Conservation (phyloP, 2,329 filamentous ascomycete species). For the Penicillium freii region DNA sequence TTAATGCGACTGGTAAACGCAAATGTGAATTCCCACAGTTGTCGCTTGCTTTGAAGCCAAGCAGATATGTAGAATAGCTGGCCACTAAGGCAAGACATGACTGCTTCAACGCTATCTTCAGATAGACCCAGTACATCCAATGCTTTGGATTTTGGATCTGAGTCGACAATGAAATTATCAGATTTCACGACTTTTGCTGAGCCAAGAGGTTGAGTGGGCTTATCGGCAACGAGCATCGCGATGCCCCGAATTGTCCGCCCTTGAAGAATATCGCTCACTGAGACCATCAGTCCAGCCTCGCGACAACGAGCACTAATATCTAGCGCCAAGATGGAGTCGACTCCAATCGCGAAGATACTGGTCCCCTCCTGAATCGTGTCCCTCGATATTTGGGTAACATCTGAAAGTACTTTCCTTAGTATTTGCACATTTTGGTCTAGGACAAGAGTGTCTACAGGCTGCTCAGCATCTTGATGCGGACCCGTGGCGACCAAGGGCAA, state of each 20-base stretch:
- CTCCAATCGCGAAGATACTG: not conserved
- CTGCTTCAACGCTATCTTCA: not conserved
- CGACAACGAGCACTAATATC: slow-evolving; percentile 1
- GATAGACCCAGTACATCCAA: not conserved
- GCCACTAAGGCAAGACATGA: not conserved
- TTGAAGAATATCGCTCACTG: slow-evolving; percentile 5
- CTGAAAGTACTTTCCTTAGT: not conserved
- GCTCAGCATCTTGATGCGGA: not conserved
- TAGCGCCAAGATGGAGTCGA: slow-evolving; percentile 2
- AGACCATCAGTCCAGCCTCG: not conserved
- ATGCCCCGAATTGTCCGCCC: slow-evolving; percentile 2
- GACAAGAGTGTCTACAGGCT: not conserved
- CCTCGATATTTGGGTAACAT: not conserved
- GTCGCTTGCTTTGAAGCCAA: slow-evolving; percentile 5
- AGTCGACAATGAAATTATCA: not conserved
- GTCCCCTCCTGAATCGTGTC: not conserved
- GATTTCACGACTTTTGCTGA: not conserved
- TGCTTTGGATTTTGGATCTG: not conserved
- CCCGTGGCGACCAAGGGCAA: not conserved
- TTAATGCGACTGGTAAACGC: not conserved
- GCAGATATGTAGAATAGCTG: slow-evolving; percentile 9
- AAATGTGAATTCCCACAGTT: slow-evolving; percentile 14
- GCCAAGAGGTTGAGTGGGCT: not conserved
- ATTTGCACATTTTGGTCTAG: not conserved
- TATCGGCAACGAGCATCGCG: not conserved